Evolutionary conservation across 345 rosid species (phyloP).

Genomic region (Acer yangbiense): DNA sequence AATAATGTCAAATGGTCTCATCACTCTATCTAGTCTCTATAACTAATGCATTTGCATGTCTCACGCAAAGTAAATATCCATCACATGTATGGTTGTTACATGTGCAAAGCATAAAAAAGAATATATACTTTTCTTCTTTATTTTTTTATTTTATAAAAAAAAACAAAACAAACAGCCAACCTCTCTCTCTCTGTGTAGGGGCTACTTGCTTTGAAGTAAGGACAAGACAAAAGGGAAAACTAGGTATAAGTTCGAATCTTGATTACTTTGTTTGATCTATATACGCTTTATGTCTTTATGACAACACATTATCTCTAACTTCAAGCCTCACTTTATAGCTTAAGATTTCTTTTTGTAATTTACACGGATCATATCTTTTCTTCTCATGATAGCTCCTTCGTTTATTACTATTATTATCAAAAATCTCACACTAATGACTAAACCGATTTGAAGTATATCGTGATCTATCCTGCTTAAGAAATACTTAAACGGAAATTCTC

Average conservation of each 20-base stretch:
- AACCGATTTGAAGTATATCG: too few relatives aligned
- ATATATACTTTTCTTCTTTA: not conserved
- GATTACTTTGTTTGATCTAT: not conserved
- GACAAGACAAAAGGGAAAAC: not conserved
- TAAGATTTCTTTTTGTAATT: too few relatives aligned
- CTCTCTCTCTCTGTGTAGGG: not conserved
- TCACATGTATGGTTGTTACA: slow-evolving; percentile 10
- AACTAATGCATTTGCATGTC: not conserved
- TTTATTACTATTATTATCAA: too few relatives aligned
- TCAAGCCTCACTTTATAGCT: not conserved
- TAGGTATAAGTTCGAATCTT: not conserved
- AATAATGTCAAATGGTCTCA: not conserved
- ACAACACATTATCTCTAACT: not conserved
- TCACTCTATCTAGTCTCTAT: not conserved
- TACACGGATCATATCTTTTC: too few relatives aligned
- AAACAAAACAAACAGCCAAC: not conserved
- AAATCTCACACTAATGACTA: too few relatives aligned
- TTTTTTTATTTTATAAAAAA: too few relatives aligned
- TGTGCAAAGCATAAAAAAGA: not conserved
- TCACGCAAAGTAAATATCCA: slow-evolving; percentile 5
- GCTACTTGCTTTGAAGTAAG: not conserved
- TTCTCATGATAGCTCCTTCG: too few relatives aligned
- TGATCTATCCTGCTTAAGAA: too few relatives aligned
- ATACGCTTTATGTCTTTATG: not conserved
- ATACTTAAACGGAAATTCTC: too few relatives aligned